Conservation (phyloP, 306 rosid species). For the Malus fusca region DNA sequence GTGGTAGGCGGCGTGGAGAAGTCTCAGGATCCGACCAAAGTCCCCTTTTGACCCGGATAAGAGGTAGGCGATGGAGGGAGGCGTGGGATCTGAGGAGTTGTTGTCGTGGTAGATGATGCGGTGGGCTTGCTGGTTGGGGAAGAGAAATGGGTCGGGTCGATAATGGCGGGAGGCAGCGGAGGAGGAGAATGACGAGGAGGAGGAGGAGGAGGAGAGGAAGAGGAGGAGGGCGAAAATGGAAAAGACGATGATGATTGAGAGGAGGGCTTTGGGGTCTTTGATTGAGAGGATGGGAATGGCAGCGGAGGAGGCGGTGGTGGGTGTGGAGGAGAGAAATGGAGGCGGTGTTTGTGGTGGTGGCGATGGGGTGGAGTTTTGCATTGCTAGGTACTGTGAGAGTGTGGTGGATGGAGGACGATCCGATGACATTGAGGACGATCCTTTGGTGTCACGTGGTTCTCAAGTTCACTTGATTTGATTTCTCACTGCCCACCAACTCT, state of each 20-base stretch:
- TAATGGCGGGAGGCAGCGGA: conserved; percentile 13
- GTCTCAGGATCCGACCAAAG: conserved; percentile 44
- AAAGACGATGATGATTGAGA: conserved; percentile 40
- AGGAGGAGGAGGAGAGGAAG: conserved; percentile 24
- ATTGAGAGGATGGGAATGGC: conserved; percentile 10
- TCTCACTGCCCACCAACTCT: not conserved
- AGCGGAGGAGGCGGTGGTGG: not conserved
- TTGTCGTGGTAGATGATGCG: conserved; percentile 30
- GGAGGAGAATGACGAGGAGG: conserved; percentile 14
- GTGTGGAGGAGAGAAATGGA: not conserved
- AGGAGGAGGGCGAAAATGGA: conserved; percentile 41
- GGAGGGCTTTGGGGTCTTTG: conserved; percentile 52
- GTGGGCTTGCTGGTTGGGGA: conserved; percentile 47
- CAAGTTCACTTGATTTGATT: not conserved
- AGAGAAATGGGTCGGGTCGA: conserved; percentile 60
- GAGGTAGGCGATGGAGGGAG: conserved; percentile 75
- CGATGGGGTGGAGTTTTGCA: conserved; percentile 24
- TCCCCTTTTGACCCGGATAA: conserved; percentile 62
- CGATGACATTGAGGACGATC: not conserved
- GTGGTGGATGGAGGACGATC: not conserved
- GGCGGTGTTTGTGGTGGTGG: conserved; percentile 11
- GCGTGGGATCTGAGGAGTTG: conserved; percentile 38
- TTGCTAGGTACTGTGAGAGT: conserved; percentile 1
- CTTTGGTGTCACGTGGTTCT: too few relatives aligned
- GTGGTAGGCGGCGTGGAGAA: conserved; percentile 55